phyloP scores from a whole-genome alignment of 371 early-diverging fungal genomes.

The Chytridiales sp. region DNA sequence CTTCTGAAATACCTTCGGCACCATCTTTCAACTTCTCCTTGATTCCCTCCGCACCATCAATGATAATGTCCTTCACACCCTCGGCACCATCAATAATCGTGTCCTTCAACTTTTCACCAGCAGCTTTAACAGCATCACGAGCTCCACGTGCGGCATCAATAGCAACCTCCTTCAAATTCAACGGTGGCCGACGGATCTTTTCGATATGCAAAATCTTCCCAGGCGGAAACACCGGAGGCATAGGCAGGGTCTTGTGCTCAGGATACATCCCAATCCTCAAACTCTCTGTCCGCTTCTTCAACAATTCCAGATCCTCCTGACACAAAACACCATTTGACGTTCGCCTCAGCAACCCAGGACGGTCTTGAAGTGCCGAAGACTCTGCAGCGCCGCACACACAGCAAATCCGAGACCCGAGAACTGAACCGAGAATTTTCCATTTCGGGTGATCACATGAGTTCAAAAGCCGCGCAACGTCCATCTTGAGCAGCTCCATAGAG shows the following conservation, averaged over 20 bases:
- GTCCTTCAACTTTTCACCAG: slow-evolving; percentile 27
- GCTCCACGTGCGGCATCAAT: slow-evolving; percentile 11
- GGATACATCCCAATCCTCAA: slow-evolving; percentile 11
- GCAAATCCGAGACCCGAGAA: slow-evolving; percentile 23
- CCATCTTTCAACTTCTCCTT: slow-evolving; percentile 1
- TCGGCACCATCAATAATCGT: slow-evolving; percentile 20
- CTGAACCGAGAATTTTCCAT: slow-evolving; percentile 35
- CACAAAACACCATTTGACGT: slow-evolving; percentile 23
- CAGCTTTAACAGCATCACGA: slow-evolving; percentile 21
- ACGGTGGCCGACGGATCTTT: slow-evolving; percentile 34
- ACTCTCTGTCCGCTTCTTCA: slow-evolving; percentile 14
- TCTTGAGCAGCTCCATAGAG: slow-evolving; percentile 40
- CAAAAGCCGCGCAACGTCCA: slow-evolving; percentile 32
- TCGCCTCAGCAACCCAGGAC: slow-evolving; percentile 21
- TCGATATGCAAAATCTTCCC: slow-evolving; percentile 42
- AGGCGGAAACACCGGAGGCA: slow-evolving; percentile 35
- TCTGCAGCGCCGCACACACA: not conserved
- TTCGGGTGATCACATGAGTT: slow-evolving; percentile 34
- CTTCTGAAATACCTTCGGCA: not conserved
- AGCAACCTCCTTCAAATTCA: slow-evolving; percentile 22
- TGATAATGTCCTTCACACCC: slow-evolving; percentile 19
- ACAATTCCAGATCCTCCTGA: slow-evolving; percentile 20
- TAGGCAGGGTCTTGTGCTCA: slow-evolving; percentile 14
- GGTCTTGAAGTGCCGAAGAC: not conserved
- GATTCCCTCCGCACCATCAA: slow-evolving; percentile 6